These are phyloP conservation scores for Geotrichum bryndzae DNA, from an alignment of 1,139 yeast genomes.

Conservation along the genomic window DNA sequence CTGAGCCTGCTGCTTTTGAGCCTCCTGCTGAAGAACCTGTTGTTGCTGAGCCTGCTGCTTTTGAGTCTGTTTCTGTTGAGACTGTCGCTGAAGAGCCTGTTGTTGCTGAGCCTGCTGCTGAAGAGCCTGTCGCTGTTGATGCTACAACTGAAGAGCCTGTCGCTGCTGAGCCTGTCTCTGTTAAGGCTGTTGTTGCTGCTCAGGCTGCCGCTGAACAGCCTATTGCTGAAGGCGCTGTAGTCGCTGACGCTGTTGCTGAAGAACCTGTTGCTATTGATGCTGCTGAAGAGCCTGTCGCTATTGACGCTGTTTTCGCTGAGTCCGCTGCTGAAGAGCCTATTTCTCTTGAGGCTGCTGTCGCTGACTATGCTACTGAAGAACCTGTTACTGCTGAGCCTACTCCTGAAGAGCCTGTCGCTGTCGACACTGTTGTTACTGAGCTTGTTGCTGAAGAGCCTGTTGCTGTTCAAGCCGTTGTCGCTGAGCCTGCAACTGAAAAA, in stretches of 20 bases:
- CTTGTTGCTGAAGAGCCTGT: neutral
- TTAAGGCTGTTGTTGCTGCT: too few species aligned
- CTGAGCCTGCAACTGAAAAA: constrained; percentile 4
- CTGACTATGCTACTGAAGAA: neutral
- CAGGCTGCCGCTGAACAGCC: too few species aligned
- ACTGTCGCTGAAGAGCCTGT: neutral
- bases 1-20: neutral
- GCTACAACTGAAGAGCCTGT: neutral
- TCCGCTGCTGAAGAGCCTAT: neutral
- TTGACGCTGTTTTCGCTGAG: neutral
- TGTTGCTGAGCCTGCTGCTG: neutral
- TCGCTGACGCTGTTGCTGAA: neutral
- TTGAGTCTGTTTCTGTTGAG: neutral
- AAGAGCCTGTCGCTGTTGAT: too few species aligned
- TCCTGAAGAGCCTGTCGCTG: neutral
- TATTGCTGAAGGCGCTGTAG: too few species aligned
- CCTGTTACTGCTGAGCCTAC: neutral
- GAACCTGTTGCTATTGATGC: neutral
- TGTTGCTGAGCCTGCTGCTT: too few species aligned
- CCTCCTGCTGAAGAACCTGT: too few species aligned
- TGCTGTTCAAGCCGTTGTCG: constrained; percentile 6
- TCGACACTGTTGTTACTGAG: neutral
- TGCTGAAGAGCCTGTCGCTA: neutral
- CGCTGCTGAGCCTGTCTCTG: neutral
- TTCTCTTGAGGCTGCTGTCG: neutral